Percentiles rank a stretch among this genome's conserved stretches.
Conservation (phyloP, 768 basidiomycete species). For the Ephemerocybe angulata region DNA sequence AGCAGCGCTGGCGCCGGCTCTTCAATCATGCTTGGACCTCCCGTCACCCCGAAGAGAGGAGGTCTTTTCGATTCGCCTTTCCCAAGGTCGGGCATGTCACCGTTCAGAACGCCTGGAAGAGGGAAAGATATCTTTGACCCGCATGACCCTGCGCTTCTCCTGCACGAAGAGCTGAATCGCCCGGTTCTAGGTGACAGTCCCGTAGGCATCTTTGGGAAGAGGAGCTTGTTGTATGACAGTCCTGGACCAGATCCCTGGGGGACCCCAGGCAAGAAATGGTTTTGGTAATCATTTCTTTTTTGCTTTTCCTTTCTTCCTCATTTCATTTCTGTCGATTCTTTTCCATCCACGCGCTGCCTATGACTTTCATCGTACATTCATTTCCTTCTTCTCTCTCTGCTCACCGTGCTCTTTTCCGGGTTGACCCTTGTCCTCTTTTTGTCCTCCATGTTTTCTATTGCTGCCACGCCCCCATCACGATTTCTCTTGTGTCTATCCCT, state of each 20-base stretch:
- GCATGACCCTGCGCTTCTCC: conserved; percentile 60
- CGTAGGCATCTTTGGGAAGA: conserved; percentile 61
- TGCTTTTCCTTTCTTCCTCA: conserved; percentile 1
- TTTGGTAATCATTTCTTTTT: conserved; percentile 37
- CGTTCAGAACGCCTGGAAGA: conserved; percentile 47
- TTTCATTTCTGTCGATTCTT: background rate
- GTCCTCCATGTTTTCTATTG: no score
- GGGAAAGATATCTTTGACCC: conserved; percentile 63
- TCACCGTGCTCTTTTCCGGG: background rate
- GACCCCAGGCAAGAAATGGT: conserved; percentile 52
- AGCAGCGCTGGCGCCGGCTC: conserved; percentile 11
- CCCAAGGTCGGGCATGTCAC: conserved; percentile 25
- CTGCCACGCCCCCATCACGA: no score
- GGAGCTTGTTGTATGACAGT: conserved; percentile 66
- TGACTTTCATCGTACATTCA: background rate
- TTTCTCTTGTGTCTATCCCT: background rate
- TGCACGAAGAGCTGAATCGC: conserved; percentile 71
- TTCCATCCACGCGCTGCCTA: background rate
- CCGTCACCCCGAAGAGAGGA: conserved; percentile 36
- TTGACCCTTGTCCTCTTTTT: background rate
- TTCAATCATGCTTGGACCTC: conserved; percentile 20
- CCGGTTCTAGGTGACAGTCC: conserved; percentile 59
- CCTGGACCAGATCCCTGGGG: conserved; percentile 46
- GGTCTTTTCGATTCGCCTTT: conserved; percentile 39
- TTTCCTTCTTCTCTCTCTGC: background rate